Conservation (phyloP, 768 basidiomycete species). For the Termitomyces sp. region DNA sequence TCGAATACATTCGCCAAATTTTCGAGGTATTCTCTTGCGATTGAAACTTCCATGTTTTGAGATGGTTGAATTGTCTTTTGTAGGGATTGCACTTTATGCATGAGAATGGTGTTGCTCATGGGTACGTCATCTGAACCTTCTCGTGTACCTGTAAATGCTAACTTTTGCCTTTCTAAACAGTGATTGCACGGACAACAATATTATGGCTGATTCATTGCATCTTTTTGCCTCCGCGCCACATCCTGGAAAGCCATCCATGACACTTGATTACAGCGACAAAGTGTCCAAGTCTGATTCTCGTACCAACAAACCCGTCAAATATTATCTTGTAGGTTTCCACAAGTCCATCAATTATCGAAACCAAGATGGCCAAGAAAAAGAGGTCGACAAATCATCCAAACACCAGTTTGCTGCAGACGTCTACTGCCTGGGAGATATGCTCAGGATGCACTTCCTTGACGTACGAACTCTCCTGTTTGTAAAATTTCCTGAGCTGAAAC, state of each 20-base stretch:
- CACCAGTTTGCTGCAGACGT: constrained; percentile 1
- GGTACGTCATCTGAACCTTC: background rate
- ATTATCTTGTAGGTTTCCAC: constrained; percentile 8
- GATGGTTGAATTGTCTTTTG: background rate
- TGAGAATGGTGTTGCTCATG: constrained; percentile 22
- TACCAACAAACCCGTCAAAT: constrained; percentile 4
- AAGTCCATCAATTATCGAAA: background rate
- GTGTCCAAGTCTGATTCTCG: background rate
- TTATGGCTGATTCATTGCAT: constrained; percentile 4
- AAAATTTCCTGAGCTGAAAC: background rate
- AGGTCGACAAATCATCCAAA: background rate
- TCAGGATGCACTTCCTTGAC: constrained; percentile 1
- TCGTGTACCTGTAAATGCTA: background rate
- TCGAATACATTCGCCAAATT: constrained; percentile 25
- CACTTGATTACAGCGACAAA: background rate
- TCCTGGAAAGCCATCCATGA: background rate
- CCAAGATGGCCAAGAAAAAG: background rate
- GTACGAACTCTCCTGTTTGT: background rate
- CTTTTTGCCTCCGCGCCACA: constrained; percentile 2
- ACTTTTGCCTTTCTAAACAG: background rate
- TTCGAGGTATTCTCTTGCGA: constrained; percentile 19
- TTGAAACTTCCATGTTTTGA: background rate
- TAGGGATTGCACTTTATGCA: constrained; percentile 32
- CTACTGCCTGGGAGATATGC: background rate
- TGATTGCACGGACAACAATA: constrained; percentile 3